Evolutionary conservation across 495 filamentous ascomycete genomes (phyloP), one percentile per base, ranked within the genome.

Genomic region (Amorphotheca resinae): DNA sequence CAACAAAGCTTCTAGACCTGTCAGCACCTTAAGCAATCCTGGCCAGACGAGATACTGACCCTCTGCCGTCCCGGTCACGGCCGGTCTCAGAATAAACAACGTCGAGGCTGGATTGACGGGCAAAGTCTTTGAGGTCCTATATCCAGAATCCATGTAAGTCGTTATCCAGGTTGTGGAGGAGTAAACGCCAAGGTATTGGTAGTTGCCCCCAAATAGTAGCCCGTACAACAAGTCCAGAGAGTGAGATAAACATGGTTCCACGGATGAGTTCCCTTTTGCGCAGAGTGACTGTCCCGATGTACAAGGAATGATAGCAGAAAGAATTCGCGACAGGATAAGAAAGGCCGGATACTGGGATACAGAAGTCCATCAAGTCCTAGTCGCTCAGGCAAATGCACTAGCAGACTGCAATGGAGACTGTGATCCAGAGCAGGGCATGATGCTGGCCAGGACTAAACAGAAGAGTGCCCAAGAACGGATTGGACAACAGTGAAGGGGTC

Each of bases 41-140:
- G 18, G n/a, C 0, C 3, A 34, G 21, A 40, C 33, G 46, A 20
- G 17, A 37, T 47, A 72, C 86, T 64, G 63, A 96, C 93, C 91
- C 91, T 76, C 80, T 84, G 49, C 87, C 86, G 63, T 87, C 84
- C 49, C 82, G 84, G 52, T 94, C 91, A 56, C 91, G 86, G 59
- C 80, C 82, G 21, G 93, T 88, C 67, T 99, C 91, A 40, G 87
- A 95, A 59, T 93, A 99, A 47, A 99, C 91, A 52, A 99, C 91
- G 62, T 96, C 93, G 62, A 93, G 76, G 58, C 87, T 86, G 64
- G 88, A 93, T 60, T 88, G 84, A 57, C 91, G 89, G 45, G 91
- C 93, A 61, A 96, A 99, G 64, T 99, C 91, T 84, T 99, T 99
- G 32, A 99, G 76, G 63, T 99, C 93, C 91, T 99, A 84, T 59